Evolutionary conservation across 495 filamentous ascomycete species (phyloP).

Genomic region (Aspergillus kassunensis): DNA sequence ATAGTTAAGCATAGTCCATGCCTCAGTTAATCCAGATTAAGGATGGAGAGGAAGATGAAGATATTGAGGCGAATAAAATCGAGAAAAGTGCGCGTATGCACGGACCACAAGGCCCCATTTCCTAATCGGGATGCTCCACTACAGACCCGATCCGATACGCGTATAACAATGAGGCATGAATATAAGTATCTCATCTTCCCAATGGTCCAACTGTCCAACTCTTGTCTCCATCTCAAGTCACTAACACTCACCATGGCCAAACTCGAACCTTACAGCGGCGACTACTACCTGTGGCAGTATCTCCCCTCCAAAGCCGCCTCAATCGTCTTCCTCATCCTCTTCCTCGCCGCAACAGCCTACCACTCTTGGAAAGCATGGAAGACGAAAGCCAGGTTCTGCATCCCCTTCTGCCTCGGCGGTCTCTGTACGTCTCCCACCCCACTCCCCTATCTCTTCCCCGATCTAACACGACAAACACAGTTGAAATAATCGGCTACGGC

Average conservation of each 20-base stretch:
- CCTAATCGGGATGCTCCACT: not conserved
- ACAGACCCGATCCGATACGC: not conserved
- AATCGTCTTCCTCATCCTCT: conserved; percentile 45
- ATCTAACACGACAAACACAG: not conserved
- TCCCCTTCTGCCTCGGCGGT: conserved; percentile 20
- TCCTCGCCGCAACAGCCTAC: conserved; percentile 33
- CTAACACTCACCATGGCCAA: conserved; percentile 7
- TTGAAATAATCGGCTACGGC: conserved; percentile 23
- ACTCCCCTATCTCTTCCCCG: not conserved
- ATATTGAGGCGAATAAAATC: not conserved
- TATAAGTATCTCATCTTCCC: too few species aligned
- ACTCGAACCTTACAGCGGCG: conserved; percentile 9
- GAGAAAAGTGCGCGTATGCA: conserved; percentile 8
- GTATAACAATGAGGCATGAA: too few species aligned
- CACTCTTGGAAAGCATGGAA: conserved; percentile 31
- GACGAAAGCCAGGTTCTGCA: conserved; percentile 1
- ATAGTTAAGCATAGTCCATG: not conserved
- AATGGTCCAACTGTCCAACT: too few species aligned
- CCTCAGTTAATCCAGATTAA: not conserved
- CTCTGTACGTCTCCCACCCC: conserved; percentile 16
- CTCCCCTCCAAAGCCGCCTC: conserved; percentile 45
- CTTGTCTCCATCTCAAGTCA: conserved; percentile 9
- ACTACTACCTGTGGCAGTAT: conserved; percentile 18
- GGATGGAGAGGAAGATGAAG: not conserved
- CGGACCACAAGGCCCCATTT: not conserved